Evolutionary conservation across 176 grass and related monocot genomes (phyloP).

Genomic region (Aegilops umbellulata): DNA sequence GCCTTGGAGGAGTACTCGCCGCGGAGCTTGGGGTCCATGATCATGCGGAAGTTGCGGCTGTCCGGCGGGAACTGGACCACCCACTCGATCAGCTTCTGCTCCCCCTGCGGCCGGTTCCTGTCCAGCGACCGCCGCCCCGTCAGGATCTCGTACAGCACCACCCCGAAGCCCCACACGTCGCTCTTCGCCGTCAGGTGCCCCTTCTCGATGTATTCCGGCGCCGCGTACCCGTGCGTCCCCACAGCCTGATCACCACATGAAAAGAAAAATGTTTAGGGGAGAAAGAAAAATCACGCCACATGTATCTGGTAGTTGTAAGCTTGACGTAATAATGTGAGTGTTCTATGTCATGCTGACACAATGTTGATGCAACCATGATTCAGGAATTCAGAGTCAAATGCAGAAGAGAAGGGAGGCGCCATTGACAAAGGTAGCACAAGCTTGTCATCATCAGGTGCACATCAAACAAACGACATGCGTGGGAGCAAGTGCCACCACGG

Average conservation of each 20-base stretch:
- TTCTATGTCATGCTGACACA: conserved; percentile 14
- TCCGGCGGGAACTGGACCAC: conserved; percentile 69
- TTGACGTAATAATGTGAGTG: neutral
- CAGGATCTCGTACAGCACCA: conserved; percentile 91
- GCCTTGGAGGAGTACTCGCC: conserved; percentile 64
- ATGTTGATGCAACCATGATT: neutral
- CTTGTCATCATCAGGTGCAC: conserved; percentile 4
- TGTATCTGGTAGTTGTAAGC: too few relatives aligned
- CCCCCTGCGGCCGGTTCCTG: conserved; percentile 51
- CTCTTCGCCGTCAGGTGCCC: conserved; percentile 85
- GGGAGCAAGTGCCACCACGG: neutral
- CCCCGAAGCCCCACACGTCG: conserved; percentile 93
- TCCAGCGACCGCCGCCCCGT: conserved; percentile 80
- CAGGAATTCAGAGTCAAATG: neutral
- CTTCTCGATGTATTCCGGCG: conserved; percentile 85
- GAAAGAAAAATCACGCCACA: neutral
- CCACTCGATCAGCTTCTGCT: conserved; percentile 93
- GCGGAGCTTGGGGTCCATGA: conserved; percentile 80
- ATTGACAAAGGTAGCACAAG: neutral
- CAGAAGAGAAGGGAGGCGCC: neutral
- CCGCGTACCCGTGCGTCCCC: conserved; percentile 90
- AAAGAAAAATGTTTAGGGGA: too few relatives aligned
- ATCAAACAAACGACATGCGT: neutral
- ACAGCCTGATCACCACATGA: conserved; percentile 46
- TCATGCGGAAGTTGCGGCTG: conserved; percentile 80